Conservation (phyloP, 2,329 filamentous ascomycete species). For the Fusarium ambrosium region DNA sequence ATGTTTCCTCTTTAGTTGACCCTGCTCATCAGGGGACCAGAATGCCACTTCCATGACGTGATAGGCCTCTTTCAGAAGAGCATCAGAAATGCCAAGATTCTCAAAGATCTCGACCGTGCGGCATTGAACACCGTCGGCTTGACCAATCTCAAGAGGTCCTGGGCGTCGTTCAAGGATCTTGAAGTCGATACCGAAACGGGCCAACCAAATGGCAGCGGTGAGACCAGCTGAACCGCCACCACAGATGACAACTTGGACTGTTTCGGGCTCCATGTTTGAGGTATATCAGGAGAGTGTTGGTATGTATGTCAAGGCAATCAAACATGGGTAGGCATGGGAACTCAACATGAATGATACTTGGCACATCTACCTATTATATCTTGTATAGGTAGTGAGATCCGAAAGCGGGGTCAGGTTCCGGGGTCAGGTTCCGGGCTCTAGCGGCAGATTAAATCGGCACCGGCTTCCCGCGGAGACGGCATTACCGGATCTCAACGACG, state of each 20-base stretch:
- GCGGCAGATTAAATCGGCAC: neutral
- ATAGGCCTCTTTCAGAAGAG: constrained; percentile 68
- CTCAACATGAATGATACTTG: neutral
- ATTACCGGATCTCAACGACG: neutral
- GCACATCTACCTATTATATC: neutral
- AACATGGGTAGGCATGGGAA: neutral
- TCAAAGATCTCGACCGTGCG: constrained; percentile 70
- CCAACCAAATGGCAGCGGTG: constrained; percentile 31
- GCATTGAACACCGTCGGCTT: constrained; percentile 37
- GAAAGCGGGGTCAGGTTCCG: neutral
- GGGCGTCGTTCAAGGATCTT: constrained; percentile 28
- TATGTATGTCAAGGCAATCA: too few species aligned
- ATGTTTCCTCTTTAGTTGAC: neutral
- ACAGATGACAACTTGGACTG: constrained; percentile 25
- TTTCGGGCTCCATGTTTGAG: neutral
- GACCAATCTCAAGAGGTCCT: constrained; percentile 29
- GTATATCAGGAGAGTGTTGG: too few species aligned
- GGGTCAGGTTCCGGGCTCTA: neutral
- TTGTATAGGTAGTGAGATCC: neutral
- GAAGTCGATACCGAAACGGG: constrained; percentile 28
- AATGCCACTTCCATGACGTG: constrained; percentile 71
- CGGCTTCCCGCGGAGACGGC: neutral
- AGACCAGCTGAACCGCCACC: constrained; percentile 35
- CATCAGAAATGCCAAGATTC: constrained; percentile 67
- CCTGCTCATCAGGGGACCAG: constrained; percentile 54